Evolutionary conservation across 2,329 filamentous ascomycete genomes (phyloP).

Genomic region (Fusarium armeniacum): DNA sequence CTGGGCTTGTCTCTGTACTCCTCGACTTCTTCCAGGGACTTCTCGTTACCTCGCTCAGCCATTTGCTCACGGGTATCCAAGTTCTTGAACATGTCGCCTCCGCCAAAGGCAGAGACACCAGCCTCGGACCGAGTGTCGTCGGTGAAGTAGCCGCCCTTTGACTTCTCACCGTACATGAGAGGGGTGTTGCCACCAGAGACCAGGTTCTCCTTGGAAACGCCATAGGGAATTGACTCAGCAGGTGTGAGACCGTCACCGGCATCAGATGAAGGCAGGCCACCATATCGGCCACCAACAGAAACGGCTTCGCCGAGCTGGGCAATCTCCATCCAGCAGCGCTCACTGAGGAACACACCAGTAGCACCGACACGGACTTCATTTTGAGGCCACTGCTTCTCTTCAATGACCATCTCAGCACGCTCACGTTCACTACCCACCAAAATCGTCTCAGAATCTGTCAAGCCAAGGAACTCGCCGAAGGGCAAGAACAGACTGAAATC

Average conservation of each 20-base stretch:
- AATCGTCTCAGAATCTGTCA: constrained; percentile 85
- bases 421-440: constrained; percentile 93
- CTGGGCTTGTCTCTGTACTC: constrained; percentile 81
- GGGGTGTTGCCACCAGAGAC: constrained; percentile 66
- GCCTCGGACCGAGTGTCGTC: constrained; percentile 94
- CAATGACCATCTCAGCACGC: constrained; percentile 90
- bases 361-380: constrained; percentile 93
- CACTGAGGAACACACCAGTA: constrained; percentile 95
- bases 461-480: constrained; percentile 93
- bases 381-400: constrained; percentile 90
- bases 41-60: constrained; percentile 94
- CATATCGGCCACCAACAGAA: constrained; percentile 61
- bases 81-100: constrained; percentile 98
- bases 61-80: constrained; percentile 94
- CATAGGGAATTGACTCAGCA: constrained; percentile 71
- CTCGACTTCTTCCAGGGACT: constrained; percentile 91
- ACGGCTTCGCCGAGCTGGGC: constrained; percentile 78
- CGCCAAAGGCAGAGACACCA: constrained; percentile 89
- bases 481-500: constrained; percentile 97
- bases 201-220: constrained; percentile 72
- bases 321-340: constrained; percentile 94
- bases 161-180: constrained; percentile 80
- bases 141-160: constrained; percentile 84
- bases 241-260: constrained; percentile 73
- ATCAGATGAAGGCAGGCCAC: constrained; percentile 62